Base-by-base conservation (phyloP, 352 stramenopile genomes). In the Phytophthora tubulina region DNA sequence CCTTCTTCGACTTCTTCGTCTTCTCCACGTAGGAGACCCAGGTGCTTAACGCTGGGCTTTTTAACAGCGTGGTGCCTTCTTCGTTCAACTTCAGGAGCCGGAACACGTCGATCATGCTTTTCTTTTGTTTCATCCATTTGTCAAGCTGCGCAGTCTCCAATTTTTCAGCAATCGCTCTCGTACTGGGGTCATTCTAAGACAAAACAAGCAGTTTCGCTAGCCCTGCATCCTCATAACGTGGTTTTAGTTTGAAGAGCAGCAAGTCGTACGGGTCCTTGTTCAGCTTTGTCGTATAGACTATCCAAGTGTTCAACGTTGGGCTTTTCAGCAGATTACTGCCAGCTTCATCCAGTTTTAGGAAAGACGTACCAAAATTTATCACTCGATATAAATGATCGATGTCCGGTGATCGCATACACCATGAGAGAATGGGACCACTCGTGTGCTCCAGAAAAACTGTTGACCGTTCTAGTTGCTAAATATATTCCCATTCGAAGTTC, bases 291-390 rank as follows among this genome's bases (percentile, higher is more conserved):
- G 39, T 27, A 32, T 48, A 63, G 2, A 15, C 30, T 5, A 42
- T 54, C 56, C 56, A 63, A n/a, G 21, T 53, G 1, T 4, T 13
- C 42, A 63, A 4, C 21, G 36, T 21, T 6, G 31, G 32, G 4
- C 44, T 63, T 48, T 63, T 54, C 15, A 63, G 14, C 8, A 65
- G 11, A 38, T 65, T 56, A 7, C 13, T n/a, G 1, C 33, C 57
- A 10, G 27, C 56, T 14, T 54, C 13, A 41, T 65, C 44, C 10
- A 65, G 42, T 35, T 46, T 46, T 31, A 65, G 17, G 8, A 65
- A 27, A 54, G 27, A 63, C 17, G 51, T 52, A 66, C 58, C 59
- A 67, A 50, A 67, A 67, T 2, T 6, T 52, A 44, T 67, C 59
- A 13, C 59, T 67, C 4, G 59, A 58, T 2, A 67, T 21, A 27